phyloP scores from a whole-genome alignment of 2,329 filamentous ascomycete species.

The Aspergillus pseudoviridinutans region DNA sequence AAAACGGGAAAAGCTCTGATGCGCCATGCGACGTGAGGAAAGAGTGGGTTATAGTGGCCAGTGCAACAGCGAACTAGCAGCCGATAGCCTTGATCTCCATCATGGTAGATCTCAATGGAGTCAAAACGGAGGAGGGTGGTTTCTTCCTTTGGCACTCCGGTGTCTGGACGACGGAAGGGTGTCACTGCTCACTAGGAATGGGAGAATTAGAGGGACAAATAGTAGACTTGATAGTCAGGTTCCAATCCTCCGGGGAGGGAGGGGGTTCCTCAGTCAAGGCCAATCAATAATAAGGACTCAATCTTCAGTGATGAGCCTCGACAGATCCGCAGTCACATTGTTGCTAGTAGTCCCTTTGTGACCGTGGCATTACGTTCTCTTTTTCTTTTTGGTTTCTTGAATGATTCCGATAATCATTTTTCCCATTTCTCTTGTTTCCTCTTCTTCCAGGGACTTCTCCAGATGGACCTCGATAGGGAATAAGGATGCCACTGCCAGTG shows the following conservation, averaged over 20 bases:
- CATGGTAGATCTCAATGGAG: conserved; percentile 26
- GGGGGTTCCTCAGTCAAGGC: conserved; percentile 5
- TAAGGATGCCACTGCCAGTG: conserved; percentile 23
- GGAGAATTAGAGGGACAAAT: conserved; percentile 10
- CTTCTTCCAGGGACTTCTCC: conserved; percentile 12
- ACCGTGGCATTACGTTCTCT: conserved; percentile 1
- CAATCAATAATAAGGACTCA: conserved; percentile 10
- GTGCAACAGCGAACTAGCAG: conserved; percentile 30
- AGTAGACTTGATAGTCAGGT: conserved; percentile 3
- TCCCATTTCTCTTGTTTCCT: conserved; percentile 9
- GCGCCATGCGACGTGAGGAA: conserved; percentile 10
- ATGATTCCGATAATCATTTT: not conserved
- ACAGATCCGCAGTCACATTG: conserved; percentile 2
- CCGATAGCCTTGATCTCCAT: conserved; percentile 36
- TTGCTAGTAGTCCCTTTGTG: conserved; percentile 4
- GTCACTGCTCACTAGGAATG: not conserved
- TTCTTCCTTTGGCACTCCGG: conserved; percentile 2
- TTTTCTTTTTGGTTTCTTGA: not conserved
- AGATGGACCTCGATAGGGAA: not conserved
- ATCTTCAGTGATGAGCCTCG: conserved; percentile 7
- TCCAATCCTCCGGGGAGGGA: conserved; percentile 17
- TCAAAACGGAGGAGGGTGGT: conserved; percentile 1
- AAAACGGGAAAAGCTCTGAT: conserved; percentile 10
- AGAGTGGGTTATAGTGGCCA: conserved; percentile 22
- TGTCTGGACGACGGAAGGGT: conserved; percentile 3